Conservation (phyloP, 768 basidiomycete species). For the Podaxis rugospora region DNA sequence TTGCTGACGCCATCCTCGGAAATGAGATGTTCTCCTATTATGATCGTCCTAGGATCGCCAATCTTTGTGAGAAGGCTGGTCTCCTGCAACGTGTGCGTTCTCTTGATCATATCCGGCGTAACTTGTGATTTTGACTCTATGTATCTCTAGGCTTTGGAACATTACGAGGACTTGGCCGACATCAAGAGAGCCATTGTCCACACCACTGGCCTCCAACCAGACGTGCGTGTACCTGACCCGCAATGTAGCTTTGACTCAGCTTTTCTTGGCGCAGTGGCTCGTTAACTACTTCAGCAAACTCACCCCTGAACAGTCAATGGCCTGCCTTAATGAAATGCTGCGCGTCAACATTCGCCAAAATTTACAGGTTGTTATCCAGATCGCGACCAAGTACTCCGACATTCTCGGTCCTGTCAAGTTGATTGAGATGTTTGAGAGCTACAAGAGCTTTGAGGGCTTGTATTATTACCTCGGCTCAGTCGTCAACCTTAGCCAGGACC, state of each 20-base stretch:
- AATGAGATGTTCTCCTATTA: constrained; percentile 99
- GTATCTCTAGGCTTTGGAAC: constrained; percentile 83
- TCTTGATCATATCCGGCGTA: neutral
- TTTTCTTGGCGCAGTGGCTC: constrained; percentile 63
- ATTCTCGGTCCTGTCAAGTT: constrained; percentile 95
- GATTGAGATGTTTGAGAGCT: constrained; percentile 97
- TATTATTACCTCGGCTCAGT: constrained; percentile 99
- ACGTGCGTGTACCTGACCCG: constrained; percentile 44
- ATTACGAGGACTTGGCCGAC: constrained; percentile 96
- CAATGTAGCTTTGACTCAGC: neutral
- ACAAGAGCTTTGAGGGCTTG: constrained; percentile 97
- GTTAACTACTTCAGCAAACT: constrained; percentile 95
- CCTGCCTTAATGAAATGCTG: constrained; percentile 96
- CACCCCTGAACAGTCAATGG: constrained; percentile 96
- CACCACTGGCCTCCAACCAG: constrained; percentile 75
- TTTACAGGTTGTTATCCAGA: constrained; percentile 92
- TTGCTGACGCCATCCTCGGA: constrained; percentile 96
- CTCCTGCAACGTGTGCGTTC: constrained; percentile 79
- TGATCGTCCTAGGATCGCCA: constrained; percentile 94
- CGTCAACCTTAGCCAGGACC: constrained; percentile 93
- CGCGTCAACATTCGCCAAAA: constrained; percentile 96
- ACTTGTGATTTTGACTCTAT: constrained; percentile 9
- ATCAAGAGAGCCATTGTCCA: constrained; percentile 99
- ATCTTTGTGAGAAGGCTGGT: constrained; percentile 98
- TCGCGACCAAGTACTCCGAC: constrained; percentile 98